These are phyloP conservation scores for Quaeritorhiza haematococci DNA, from an alignment of 371 early-diverging fungal species.

Conservation along the genomic window DNA sequence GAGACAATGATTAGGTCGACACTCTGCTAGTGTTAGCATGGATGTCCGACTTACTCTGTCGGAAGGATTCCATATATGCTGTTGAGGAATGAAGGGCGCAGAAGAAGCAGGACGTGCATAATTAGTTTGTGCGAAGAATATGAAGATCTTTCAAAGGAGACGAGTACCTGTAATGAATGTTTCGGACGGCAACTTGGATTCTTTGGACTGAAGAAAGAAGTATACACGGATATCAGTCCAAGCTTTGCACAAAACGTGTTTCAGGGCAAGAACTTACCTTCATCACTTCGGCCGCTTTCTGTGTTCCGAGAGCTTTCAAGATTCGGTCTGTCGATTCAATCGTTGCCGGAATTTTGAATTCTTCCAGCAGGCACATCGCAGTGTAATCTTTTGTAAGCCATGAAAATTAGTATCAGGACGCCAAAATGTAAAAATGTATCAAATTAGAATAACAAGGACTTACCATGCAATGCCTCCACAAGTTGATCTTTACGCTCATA, in stretches of 20 bases:
- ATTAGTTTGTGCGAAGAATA: background rate
- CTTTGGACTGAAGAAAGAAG: constrained; percentile 11
- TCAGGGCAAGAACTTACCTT: constrained; percentile 28
- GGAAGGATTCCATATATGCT: constrained; percentile 70
- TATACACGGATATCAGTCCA: background rate
- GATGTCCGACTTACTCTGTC: constrained; percentile 29
- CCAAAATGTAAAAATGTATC: constrained; percentile 1
- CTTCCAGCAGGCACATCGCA: constrained; percentile 87
- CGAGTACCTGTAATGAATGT: constrained; percentile 72
- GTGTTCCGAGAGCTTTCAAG: constrained; percentile 74
- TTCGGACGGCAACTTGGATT: constrained; percentile 66
- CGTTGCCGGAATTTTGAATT: constrained; percentile 79
- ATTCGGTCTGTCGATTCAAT: constrained; percentile 84
- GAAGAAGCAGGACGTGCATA: constrained; percentile 1
- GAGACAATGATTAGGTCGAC: background rate
- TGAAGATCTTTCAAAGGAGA: constrained; percentile 3
- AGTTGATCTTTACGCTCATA: constrained; percentile 52
- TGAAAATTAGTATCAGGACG: background rate
- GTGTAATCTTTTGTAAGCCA: constrained; percentile 64
- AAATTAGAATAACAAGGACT: background rate
- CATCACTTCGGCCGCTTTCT: constrained; percentile 72
- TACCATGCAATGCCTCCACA: constrained; percentile 74
- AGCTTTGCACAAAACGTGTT: background rate
- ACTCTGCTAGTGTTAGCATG: background rate
- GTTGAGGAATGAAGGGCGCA: background rate